Base-by-base conservation (phyloP, 129 eudicot genomes). In the Glebionis coronaria region DNA sequence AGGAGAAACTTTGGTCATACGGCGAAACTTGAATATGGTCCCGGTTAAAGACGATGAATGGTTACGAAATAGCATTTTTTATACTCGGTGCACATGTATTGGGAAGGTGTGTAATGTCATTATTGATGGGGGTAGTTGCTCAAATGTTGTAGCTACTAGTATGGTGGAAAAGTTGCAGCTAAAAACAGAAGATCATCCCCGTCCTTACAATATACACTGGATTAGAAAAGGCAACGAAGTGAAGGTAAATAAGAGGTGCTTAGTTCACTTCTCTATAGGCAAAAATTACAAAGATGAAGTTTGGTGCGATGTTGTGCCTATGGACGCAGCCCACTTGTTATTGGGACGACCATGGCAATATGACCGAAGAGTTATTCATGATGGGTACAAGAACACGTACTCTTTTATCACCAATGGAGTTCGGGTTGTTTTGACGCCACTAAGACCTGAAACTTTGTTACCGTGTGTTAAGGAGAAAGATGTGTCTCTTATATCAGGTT, bases 41-140 rank as follows among this genome's bases (percentile, higher is more conserved):
- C n/a, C 9, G 13, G 50, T 45, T 45, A 12, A 60, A 12, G 73
- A 56, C 2, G 63, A 69, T 12, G 19, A 35, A 4, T 69, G 65
- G 65, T 19, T 69, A 1, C 23, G 13, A 1, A 42, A 31, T 3
- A 68, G 5, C 3, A 52, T 55, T 46, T 63, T 38, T 15, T 13
- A 31, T 4, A 60, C 14, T 4, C 25, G 44, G n/a, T 29, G 65
- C 65, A 60, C 47, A n/a, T 60, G 20, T 14, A 12, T 4, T 60
- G 47, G 65, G 11, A 60, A 60, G 65, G 47, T 31, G 6, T 60
- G 65, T 60, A 31, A 60, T 35, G 65, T 60, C n/a, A 31, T 60
- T 31, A 60, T 60, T 31, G 27, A 60, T 20, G 14, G 47, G n/a
- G 47, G 65, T 23, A 23, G 25, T 23, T 23, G 25, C 25, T 23